Evolutionary conservation across 2,329 filamentous ascomycete genomes (phyloP).

Genomic region (Furcasterigmium sp.): DNA sequence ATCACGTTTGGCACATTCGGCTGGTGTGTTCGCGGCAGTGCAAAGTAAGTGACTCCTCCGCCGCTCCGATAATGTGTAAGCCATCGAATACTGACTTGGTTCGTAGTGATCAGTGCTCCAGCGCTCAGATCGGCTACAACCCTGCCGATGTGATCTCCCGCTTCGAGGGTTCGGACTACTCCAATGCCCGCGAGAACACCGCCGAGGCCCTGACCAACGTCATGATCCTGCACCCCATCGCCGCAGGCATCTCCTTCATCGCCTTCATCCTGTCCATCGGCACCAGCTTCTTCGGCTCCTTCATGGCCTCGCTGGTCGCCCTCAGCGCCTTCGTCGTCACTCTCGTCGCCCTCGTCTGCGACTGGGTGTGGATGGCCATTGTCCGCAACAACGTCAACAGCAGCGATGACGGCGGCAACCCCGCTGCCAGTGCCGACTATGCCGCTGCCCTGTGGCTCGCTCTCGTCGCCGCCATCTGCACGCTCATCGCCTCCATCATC

Average conservation of each 20-base stretch:
- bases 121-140: conserved; percentile 48
- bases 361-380: conserved; percentile 53
- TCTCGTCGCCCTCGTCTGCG: conserved; percentile 43
- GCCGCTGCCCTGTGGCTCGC: conserved; percentile 58
- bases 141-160: conserved; percentile 38
- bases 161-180: conserved; percentile 33
- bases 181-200: conserved; percentile 34
- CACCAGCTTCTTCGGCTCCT: conserved; percentile 44
- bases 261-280: conserved; percentile 51
- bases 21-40: conserved; percentile 39
- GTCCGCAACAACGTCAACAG: conserved; percentile 49
- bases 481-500: conserved; percentile 49
- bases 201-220: conserved; percentile 47
- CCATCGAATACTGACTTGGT: not conserved
- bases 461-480: conserved; percentile 48
- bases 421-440: conserved; percentile 40
- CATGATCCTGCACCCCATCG: conserved; percentile 59
- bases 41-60: not conserved
- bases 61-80: too few relatives aligned
- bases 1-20: conserved; percentile 58
- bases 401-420: conserved; percentile 20
- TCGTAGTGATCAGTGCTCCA: conserved; percentile 39
- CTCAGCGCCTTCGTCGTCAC: conserved; percentile 43
- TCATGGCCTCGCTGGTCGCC: conserved; percentile 45
- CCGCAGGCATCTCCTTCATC: conserved; percentile 51